Percentiles rank a stretch among this genome's conserved stretches.
Conservation (phyloP, 2,329 filamentous ascomycete genomes). For the Huntiella omanensis region DNA sequence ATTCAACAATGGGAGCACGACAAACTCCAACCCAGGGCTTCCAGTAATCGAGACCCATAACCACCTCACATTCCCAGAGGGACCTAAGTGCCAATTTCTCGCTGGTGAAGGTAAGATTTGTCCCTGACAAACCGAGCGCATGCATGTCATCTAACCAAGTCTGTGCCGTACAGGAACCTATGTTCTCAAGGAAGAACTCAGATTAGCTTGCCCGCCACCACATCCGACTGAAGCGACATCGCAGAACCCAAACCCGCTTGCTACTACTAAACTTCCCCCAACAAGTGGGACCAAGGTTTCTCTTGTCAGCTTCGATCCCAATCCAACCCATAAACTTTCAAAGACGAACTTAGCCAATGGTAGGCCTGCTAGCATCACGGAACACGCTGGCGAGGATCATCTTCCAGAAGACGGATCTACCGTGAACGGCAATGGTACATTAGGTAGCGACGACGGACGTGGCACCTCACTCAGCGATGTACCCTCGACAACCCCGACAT, state of each 20-base stretch:
- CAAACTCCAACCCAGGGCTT: slow-evolving; percentile 45
- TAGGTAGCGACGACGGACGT: slow-evolving; percentile 38
- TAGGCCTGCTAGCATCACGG: slow-evolving; percentile 33
- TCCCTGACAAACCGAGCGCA: not conserved
- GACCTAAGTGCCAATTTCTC: slow-evolving; percentile 73
- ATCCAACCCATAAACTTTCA: slow-evolving; percentile 33
- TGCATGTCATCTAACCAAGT: not conserved
- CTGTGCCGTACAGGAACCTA: slow-evolving; percentile 53
- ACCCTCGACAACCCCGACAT: slow-evolving; percentile 38
- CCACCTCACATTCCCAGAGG: slow-evolving; percentile 58
- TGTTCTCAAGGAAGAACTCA: slow-evolving; percentile 72
- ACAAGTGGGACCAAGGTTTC: slow-evolving; percentile 72
- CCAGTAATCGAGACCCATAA: slow-evolving; percentile 92
- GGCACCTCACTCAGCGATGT: slow-evolving; percentile 34
- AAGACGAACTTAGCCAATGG: slow-evolving; percentile 31
- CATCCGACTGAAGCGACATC: slow-evolving; percentile 86
- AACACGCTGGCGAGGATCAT: slow-evolving; percentile 28
- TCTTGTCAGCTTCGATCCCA: slow-evolving; percentile 51
- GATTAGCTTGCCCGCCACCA: slow-evolving; percentile 81
- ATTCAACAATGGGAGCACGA: slow-evolving; percentile 59
- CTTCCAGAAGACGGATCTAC: not conserved
- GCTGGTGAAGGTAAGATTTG: slow-evolving; percentile 62
- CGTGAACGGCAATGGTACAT: slow-evolving; percentile 15
- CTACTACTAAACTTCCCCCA: slow-evolving; percentile 68
- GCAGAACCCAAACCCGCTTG: slow-evolving; percentile 75